Conservation (phyloP, 768 basidiomycete species). For the Tulasnella sp. region DNA sequence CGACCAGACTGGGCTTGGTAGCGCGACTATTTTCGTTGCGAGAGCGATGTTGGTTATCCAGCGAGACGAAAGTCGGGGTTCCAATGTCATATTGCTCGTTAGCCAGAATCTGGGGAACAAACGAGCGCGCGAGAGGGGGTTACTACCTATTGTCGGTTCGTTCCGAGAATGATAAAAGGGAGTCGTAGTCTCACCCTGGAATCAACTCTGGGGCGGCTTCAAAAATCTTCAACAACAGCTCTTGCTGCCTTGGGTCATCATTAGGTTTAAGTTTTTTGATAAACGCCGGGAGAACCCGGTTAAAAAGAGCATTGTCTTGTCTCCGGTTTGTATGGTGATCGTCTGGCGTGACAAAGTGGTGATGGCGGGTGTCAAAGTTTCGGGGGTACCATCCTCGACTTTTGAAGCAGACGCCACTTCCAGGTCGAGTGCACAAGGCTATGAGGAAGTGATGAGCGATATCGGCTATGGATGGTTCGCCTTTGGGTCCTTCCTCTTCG, state of each 20-base stretch:
- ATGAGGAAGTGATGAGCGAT: slow-evolving; percentile 84
- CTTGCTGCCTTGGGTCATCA: slow-evolving; percentile 81
- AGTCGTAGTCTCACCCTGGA: slow-evolving; percentile 51
- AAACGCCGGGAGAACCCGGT: slow-evolving; percentile 76
- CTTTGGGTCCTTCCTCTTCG: slow-evolving; percentile 45
- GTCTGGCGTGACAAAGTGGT: slow-evolving; percentile 29
- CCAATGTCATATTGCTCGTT: slow-evolving; percentile 62
- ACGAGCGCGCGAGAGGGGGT: background rate
- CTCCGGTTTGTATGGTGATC: slow-evolving; percentile 38
- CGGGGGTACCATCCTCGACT: slow-evolving; percentile 90
- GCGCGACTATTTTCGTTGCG: slow-evolving; percentile 70
- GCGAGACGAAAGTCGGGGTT: slow-evolving; percentile 80
- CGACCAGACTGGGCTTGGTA: slow-evolving; percentile 60
- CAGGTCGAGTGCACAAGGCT: slow-evolving; percentile 74
- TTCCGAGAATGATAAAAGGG: too few species aligned
- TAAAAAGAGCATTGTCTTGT: slow-evolving; percentile 55
- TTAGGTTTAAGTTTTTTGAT: slow-evolving; percentile 76
- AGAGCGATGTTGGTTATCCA: slow-evolving; percentile 91
- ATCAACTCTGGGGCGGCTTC: slow-evolving; percentile 81
- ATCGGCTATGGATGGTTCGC: slow-evolving; percentile 64
- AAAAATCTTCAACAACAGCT: slow-evolving; percentile 76
- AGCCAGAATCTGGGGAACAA: slow-evolving; percentile 67
- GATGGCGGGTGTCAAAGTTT: slow-evolving; percentile 36
- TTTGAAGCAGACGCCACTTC: slow-evolving; percentile 79
- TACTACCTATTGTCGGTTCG: too few species aligned